Evolutionary conservation across 768 basidiomycete species (phyloP).

Genomic region (Podaxis rugospora): DNA sequence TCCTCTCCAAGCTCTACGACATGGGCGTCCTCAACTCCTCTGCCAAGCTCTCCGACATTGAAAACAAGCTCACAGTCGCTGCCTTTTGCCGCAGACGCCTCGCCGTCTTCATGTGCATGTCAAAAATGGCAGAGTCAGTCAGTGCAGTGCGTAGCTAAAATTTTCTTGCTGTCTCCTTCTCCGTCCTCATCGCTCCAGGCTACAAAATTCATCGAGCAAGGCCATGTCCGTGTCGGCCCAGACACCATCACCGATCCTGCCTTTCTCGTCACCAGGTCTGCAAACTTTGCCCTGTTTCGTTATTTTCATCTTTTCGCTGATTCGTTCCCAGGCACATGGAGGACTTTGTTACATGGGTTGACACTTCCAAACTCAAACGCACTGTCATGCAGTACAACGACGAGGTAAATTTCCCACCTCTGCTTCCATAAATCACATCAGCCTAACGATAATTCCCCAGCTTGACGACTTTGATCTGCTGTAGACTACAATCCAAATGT

Average conservation of each 20-base stretch:
- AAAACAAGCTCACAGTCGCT: conserved; percentile 94
- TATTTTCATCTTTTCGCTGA: no score
- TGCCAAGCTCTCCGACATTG: conserved; percentile 90
- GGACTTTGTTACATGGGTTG: conserved; percentile 99
- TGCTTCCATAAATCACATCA: conserved; percentile 5
- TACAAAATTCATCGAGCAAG: conserved; percentile 96
- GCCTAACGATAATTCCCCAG: conserved; percentile 32
- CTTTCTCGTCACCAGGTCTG: conserved; percentile 84
- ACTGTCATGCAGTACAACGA: conserved; percentile 97
- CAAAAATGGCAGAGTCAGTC: conserved; percentile 95
- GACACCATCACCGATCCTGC: conserved; percentile 96
- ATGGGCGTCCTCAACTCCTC: conserved; percentile 87
- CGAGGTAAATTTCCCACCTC: conserved; percentile 47
- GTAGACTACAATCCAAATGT: conserved; percentile 23
- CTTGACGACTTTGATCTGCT: conserved; percentile 93
- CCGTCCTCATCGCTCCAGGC: conserved; percentile 50
- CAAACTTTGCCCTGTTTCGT: neutral
- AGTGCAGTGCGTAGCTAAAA: conserved; percentile 64
- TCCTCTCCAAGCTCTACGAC: conserved; percentile 95
- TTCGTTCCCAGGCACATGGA: conserved; percentile 76
- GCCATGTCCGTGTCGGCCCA: conserved; percentile 95
- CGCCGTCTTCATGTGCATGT: conserved; percentile 87
- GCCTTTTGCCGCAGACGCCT: conserved; percentile 90
- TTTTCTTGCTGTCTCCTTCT: conserved; percentile 6
- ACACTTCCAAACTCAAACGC: conserved; percentile 94